Base-by-base conservation (phyloP, 2,329 filamentous ascomycete genomes). In the Aspergillus pseudoglaucus region DNA sequence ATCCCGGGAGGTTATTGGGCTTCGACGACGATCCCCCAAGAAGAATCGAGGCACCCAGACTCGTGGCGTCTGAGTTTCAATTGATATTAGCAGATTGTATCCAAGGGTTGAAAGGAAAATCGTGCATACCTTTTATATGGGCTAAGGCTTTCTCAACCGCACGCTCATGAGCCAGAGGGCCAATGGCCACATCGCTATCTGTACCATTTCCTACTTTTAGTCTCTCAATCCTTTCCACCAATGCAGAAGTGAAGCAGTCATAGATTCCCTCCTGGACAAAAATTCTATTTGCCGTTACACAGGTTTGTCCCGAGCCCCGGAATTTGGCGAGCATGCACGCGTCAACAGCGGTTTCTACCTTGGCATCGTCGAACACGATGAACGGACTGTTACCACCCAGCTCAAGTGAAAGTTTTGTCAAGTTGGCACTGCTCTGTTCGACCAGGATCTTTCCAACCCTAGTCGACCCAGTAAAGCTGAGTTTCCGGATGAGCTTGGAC, bases 331-430 rank as follows among this genome's bases (percentile, higher is more conserved):
- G 14, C 14, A 49, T 41, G 10, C 43, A 18, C 4, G 51, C 46
- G 12, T 40, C 40, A 2, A 63, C 52, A 1, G 60, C 60, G 1
- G 49, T 53, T 2, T 81, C 75, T 18, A 82, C 65, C 54, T 80
- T 74, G 14, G 79, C 79, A 61, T 83, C 80, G 53, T 81, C 76
- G 52, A 82, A 82, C 41, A 83, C 73, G 23, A 82, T 64, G 56
- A 81, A 79, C 0, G 79, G 80, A 47, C 78, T 81, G 60, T 82
- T 82, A 33, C 80, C 80, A 50, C 79, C 80, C 6, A 82, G 70
- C 57, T 82, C 80, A 14, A 82, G 67, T 0, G 79, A 82, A 9
- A 78, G 74, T 54, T 82, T 82, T 69, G 82, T 83, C 47, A 82
- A 59, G 4, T 75, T 77, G 47, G 78, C 73, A 1, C 75, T 65